phyloP scores from a whole-genome alignment of 1,284 basidiomycete genomes.

The Naganishia sp. region DNA sequence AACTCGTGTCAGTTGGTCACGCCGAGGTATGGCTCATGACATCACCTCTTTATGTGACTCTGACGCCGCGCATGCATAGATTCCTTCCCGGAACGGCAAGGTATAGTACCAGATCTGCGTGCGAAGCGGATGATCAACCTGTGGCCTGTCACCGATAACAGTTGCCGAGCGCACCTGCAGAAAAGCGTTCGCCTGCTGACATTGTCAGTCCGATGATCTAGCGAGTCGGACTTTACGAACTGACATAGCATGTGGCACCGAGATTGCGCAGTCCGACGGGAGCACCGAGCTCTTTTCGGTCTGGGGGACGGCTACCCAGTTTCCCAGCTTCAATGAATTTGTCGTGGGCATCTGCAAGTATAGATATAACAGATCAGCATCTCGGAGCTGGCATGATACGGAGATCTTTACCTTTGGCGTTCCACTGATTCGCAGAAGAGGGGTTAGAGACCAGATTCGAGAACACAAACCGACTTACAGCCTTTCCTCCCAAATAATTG shows the following conservation, averaged over 20 bases:
- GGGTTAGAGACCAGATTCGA: background rate
- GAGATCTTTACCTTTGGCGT: background rate
- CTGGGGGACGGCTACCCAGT: constrained; percentile 59
- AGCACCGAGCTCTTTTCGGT: constrained; percentile 59
- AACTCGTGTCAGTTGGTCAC: constrained; percentile 53
- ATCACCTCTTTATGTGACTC: constrained; percentile 53
- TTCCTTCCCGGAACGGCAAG: constrained; percentile 63
- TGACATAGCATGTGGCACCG: constrained; percentile 83
- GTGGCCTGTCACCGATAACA: background rate
- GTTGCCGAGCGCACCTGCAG: constrained; percentile 64
- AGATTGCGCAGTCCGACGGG: constrained; percentile 83
- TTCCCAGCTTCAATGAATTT: constrained; percentile 62
- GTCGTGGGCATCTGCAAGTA: constrained; percentile 57
- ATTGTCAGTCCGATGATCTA: background rate
- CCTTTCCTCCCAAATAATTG: constrained; percentile 77
- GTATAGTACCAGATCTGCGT: constrained; percentile 67
- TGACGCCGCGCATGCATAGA: constrained; percentile 61
- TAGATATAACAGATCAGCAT: background rate
- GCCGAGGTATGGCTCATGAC: background rate
- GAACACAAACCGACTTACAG: constrained; percentile 41
- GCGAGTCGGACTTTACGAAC: constrained; percentile 30
- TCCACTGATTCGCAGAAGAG: background rate
- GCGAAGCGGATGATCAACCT: background rate
- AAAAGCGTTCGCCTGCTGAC: constrained; percentile 70
- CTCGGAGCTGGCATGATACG: background rate